Conservation (phyloP, 1,284 basidiomycete genomes). For the Moesziomyces sp. region DNA sequence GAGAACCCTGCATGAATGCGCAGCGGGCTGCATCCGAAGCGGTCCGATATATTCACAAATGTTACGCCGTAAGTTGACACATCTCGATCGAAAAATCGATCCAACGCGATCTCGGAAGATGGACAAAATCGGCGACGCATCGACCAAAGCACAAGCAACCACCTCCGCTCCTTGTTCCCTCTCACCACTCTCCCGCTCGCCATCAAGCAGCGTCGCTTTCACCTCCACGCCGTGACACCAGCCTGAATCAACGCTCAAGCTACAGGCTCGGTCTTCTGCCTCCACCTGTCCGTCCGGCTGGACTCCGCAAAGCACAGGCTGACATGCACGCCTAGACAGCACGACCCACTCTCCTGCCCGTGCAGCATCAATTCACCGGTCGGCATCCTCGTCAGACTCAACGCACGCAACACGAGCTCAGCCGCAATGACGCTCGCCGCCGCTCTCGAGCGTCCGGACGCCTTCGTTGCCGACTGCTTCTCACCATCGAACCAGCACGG, state of each 20-base stretch:
- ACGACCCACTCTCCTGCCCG: background rate
- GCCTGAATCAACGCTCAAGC: no score
- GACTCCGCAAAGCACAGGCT: no score
- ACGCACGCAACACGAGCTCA: no score
- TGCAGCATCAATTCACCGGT: background rate
- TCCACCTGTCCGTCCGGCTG: no score
- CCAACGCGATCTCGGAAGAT: constrained; percentile 24
- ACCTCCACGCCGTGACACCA: no score
- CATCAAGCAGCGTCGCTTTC: no score
- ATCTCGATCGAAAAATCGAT: background rate
- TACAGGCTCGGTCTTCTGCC: no score
- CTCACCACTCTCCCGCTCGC: background rate
- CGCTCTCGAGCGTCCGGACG: constrained; percentile 6
- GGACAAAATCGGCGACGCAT: constrained; percentile 5
- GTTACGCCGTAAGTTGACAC: background rate
- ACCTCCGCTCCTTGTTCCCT: background rate
- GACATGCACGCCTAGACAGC: background rate
- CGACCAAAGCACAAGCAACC: background rate
- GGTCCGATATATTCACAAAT: background rate
- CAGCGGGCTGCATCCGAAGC: background rate
- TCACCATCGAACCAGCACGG: constrained; percentile 18
- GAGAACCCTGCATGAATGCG: constrained; percentile 25
- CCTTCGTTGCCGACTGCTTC: constrained; percentile 20
- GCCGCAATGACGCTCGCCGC: constrained; percentile 7
- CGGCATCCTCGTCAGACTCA: background rate